phyloP scores from a whole-genome alignment of 2,329 filamentous ascomycete genomes.

The Diplodia sapinea region DNA sequence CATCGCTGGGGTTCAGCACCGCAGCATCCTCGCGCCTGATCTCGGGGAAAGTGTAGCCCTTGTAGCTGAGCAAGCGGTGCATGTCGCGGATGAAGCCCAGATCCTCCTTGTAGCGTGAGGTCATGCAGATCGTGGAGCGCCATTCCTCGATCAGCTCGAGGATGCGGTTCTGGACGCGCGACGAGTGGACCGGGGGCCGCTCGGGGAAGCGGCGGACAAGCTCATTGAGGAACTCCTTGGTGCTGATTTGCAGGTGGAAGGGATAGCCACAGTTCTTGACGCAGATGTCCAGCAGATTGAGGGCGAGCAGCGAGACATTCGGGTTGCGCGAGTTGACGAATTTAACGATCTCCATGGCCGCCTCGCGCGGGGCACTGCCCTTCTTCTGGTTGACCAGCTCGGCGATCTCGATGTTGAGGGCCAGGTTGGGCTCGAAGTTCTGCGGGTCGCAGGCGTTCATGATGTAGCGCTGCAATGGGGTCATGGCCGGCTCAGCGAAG shows the following conservation, averaged over 20 bases:
- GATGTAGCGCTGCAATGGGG: conserved; percentile 93
- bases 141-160: conserved; percentile 98
- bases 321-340: conserved; percentile 97
- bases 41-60: conserved; percentile 95
- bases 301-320: conserved; percentile 87
- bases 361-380: conserved; percentile 88
- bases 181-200: conserved; percentile 82
- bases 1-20: conserved; percentile 94
- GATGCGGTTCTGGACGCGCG: conserved; percentile 88
- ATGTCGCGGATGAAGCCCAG: conserved; percentile 96
- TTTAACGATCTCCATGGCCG: conserved; percentile 88
- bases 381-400: conserved; percentile 98
- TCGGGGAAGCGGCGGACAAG: conserved; percentile 95
- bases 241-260: conserved; percentile 97
- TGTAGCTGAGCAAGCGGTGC: conserved; percentile 94
- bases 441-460: conserved; percentile 94
- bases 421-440: conserved; percentile 97
- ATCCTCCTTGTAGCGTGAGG: conserved; percentile 96
- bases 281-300: conserved; percentile 93
- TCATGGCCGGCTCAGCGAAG: conserved; percentile 76
- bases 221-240: conserved; percentile 98
- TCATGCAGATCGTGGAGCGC: conserved; percentile 97
- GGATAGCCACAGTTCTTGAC: conserved; percentile 99
- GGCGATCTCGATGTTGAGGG: conserved; percentile 92
- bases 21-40: conserved; percentile 92